These are phyloP conservation scores for Plasmodium ovale DNA, from an alignment of 169 alveolate genomes.

Conservation along the genomic window DNA sequence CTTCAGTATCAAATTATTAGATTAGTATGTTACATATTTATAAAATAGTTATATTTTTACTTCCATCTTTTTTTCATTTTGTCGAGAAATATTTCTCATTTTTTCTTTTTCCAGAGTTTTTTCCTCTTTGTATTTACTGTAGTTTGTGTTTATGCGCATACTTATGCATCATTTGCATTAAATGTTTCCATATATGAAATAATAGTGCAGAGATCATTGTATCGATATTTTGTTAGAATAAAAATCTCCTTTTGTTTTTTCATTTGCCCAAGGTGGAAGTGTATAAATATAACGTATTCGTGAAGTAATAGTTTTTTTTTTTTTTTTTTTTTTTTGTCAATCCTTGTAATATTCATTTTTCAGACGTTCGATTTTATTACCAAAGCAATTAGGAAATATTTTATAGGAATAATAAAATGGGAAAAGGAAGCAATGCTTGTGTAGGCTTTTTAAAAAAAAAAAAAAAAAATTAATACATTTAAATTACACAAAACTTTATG, in stretches of 20 bases:
- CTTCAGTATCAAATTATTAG: not conserved
- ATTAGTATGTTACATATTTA: not conserved
- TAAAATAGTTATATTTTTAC: not conserved
- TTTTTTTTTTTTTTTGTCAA: not conserved
- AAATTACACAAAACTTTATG: not conserved
- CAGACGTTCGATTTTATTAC: not conserved
- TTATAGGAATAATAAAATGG: slow-evolving; percentile 35
- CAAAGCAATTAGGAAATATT: not conserved
- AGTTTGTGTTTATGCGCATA: no score
- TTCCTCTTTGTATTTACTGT: not conserved
- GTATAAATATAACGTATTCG: no score
- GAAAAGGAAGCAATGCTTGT: slow-evolving; percentile 77
- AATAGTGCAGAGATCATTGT: no score
- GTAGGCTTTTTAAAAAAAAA: slow-evolving; percentile 33
- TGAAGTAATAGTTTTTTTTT: no score
- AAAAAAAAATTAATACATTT: slow-evolving; percentile 14
- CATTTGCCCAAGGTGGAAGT: not conserved
- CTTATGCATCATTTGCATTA: no score
- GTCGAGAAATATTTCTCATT: not conserved
- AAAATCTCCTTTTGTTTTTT: no score
- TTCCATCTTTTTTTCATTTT: not conserved
- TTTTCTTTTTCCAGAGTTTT: not conserved
- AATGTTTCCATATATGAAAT: no score
- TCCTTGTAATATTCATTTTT: no score
- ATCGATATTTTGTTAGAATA: no score